Base-by-base conservation (phyloP, 2,329 filamentous ascomycete species). In the Epichloe glyceriae region DNA sequence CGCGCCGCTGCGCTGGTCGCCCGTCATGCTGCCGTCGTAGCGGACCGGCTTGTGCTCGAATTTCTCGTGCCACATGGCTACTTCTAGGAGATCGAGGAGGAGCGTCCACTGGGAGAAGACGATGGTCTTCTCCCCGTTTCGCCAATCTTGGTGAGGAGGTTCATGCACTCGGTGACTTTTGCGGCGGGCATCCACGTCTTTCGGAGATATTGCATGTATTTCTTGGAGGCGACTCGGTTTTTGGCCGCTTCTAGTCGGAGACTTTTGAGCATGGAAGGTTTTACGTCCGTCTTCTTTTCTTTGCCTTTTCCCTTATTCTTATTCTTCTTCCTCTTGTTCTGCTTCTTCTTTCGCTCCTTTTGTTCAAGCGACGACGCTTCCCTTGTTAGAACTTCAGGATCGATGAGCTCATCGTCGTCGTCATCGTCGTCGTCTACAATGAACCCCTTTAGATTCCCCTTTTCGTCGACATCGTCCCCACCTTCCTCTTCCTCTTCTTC, bases 21-120 rank as follows among this genome's bases (percentile, higher is more conserved):
- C 78, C 1, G 74, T 73, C 86, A 95, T 93, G 53, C 78, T 83
- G 39, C 90, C 90, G 60, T 95, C 88, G 54, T 95, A 84, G 30
- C 88, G 81, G 37, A 78, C 76, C 59, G 79, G 86, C 26, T 74
- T 76, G 58, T 82, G 75, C 0, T 74, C 73, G 17, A 79, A 71
- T 12, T 76, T 73, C 5, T 75, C 67, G 5, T 95, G 74, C 54
- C 86, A 78, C 8, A 78, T 74, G 19, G 86, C 93, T 2, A 85
- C 75, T 61, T 91, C 79, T 30, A 95, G 73, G 44, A 89, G 73
- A 55, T 84, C 76, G 8, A 90, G 74, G 62, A 88, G 84, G 0
- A 79, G 78, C 0, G 85, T 88, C 84, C 86, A 90, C 62, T 90
- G 85, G 1, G 79, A 85, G 67, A 89, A 90, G 43, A 90, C 73